Evolutionary conservation across 768 basidiomycete genomes (phyloP).

Genomic region (Chalciporus pseudorubinellus): DNA sequence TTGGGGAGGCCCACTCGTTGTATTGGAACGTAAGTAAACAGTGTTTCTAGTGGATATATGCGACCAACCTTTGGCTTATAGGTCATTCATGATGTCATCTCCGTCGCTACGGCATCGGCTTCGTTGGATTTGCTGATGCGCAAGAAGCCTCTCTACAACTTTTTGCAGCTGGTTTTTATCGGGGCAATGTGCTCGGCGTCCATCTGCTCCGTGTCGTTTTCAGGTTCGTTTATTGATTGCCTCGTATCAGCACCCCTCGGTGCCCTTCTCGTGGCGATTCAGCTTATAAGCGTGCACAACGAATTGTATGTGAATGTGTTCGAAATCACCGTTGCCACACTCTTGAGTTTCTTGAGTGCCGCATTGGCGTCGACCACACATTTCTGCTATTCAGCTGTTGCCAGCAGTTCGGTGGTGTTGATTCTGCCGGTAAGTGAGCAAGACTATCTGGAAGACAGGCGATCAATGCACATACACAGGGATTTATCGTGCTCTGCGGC

Average conservation of each 20-base stretch:
- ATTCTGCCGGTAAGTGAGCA: slow-evolving; percentile 62
- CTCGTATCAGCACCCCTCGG: slow-evolving; percentile 74
- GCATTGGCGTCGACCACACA: slow-evolving; percentile 63
- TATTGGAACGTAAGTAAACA: slow-evolving; percentile 63
- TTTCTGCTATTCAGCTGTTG: slow-evolving; percentile 81
- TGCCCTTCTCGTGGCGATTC: slow-evolving; percentile 67
- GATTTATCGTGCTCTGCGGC: slow-evolving; percentile 69
- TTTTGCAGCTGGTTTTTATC: slow-evolving; percentile 61
- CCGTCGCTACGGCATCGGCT: slow-evolving; percentile 68
- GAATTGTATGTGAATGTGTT: slow-evolving; percentile 81
- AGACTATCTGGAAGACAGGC: neutral
- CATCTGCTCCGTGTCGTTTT: slow-evolving; percentile 72
- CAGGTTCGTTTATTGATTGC: slow-evolving; percentile 75
- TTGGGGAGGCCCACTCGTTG: slow-evolving; percentile 63
- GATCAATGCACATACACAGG: slow-evolving; percentile 29
- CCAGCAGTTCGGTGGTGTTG: slow-evolving; percentile 72
- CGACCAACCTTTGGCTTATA: slow-evolving; percentile 22
- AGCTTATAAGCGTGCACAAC: slow-evolving; percentile 68
- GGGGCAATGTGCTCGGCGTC: slow-evolving; percentile 76
- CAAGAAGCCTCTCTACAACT: slow-evolving; percentile 55
- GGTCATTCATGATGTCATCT: slow-evolving; percentile 83
- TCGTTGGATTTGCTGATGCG: slow-evolving; percentile 75
- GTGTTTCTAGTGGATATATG: neutral
- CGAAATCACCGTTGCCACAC: slow-evolving; percentile 76
- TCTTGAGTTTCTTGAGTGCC: slow-evolving; percentile 77